Evolutionary conservation across 1,284 basidiomycete genomes (phyloP).

Genomic region (Ceratobasidium sp.): DNA sequence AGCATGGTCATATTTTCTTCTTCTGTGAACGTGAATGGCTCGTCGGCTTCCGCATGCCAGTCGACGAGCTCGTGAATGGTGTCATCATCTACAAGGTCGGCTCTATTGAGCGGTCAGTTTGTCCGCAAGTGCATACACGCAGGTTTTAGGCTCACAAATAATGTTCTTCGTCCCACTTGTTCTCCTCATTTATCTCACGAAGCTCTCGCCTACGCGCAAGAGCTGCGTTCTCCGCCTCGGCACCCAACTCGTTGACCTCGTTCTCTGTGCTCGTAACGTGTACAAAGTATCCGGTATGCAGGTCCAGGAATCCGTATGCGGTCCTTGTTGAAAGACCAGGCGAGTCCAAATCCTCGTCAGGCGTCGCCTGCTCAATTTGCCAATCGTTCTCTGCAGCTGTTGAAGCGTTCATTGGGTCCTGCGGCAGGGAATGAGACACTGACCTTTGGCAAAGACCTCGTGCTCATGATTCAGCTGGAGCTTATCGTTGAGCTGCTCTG

Average conservation of each 20-base stretch:
- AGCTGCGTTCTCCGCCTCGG: conserved; percentile 66
- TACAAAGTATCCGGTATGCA: conserved; percentile 75
- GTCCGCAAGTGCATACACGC: conserved; percentile 1
- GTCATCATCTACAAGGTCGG: conserved; percentile 78
- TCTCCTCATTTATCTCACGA: conserved; percentile 69
- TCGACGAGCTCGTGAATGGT: conserved; percentile 72
- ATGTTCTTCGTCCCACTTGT: conserved; percentile 82
- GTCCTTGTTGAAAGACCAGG: conserved; percentile 51
- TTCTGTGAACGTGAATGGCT: conserved; percentile 68
- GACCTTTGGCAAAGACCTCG: conserved; percentile 70
- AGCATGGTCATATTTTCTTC: conserved; percentile 75
- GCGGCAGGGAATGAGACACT: conserved; percentile 32
- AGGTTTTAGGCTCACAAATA: conserved; percentile 68
- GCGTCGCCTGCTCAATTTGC: conserved; percentile 72
- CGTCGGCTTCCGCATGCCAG: conserved; percentile 65
- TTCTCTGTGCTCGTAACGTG: conserved; percentile 77
- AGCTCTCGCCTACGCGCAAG: conserved; percentile 60
- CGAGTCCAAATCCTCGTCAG: conserved; percentile 52
- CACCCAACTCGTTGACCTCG: conserved; percentile 79
- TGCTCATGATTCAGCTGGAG: conserved; percentile 63
- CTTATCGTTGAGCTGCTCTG: conserved; percentile 53
- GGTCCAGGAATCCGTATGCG: conserved; percentile 77
- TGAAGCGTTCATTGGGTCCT: neutral
- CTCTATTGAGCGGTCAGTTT: conserved; percentile 60
- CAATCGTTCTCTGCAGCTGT: conserved; percentile 79